Percentiles rank a stretch among this genome's conserved stretches.
These are phyloP conservation scores for Serendipita sp. DNA, from an alignment of 768 basidiomycete species.

Conservation along the genomic window DNA sequence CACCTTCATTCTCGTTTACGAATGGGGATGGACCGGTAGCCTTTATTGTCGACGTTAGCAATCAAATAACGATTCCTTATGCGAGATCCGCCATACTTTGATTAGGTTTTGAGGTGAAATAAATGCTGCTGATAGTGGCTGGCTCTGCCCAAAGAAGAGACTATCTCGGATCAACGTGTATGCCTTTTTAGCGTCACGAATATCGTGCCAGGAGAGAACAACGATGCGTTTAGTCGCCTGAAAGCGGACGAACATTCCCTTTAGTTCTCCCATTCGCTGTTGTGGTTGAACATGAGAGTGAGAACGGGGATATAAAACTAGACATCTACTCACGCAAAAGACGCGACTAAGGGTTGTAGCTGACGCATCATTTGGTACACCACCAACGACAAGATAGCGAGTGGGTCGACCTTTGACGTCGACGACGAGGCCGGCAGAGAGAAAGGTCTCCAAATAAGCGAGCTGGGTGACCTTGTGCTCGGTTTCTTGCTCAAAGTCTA, in stretches of 20 bases:
- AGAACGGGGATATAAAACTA: background rate
- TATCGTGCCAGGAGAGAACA: conserved; percentile 16
- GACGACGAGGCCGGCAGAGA: background rate
- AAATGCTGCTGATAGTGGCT: background rate
- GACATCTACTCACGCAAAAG: background rate
- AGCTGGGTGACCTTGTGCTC: background rate
- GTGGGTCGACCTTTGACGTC: background rate
- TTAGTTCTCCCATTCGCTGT: conserved; percentile 22
- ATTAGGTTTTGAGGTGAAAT: background rate
- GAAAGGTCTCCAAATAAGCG: background rate
- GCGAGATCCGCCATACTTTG: conserved; percentile 6
- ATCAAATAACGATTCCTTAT: conserved; percentile 7
- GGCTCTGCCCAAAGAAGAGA: background rate
- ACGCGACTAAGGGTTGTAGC: background rate
- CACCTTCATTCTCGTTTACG: conserved; percentile 34
- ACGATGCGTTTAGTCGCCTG: conserved; percentile 31
- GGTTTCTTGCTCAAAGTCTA: background rate
- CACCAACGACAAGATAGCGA: background rate
- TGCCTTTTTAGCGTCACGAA: conserved; percentile 7
- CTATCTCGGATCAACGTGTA: background rate
- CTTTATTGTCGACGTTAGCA: conserved; percentile 20
- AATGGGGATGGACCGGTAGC: conserved; percentile 37
- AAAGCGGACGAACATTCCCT: conserved; percentile 39
- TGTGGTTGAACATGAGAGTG: background rate
- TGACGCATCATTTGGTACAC: background rate